These are phyloP conservation scores for Lasiosphaeria miniovina DNA, from an alignment of 495 filamentous ascomycete species.

Conservation along the genomic window DNA sequence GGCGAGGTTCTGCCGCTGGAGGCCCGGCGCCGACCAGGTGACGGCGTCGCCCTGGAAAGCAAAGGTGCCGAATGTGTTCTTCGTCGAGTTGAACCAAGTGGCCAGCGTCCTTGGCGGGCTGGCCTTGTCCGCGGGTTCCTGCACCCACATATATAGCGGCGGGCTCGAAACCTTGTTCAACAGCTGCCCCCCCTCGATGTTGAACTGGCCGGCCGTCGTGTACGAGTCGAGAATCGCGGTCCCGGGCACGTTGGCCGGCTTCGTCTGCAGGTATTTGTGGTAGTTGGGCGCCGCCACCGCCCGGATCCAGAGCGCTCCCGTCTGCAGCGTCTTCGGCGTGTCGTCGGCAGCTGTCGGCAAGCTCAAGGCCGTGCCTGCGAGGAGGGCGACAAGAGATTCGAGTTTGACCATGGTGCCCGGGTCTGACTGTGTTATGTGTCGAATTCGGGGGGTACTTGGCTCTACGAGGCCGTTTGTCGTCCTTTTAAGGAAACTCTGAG, in stretches of 20 bases:
- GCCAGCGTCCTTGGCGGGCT: conserved; percentile 43
- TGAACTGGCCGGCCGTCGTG: conserved; percentile 59
- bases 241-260: conserved; percentile 44
- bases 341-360: conserved; percentile 17
- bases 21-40: conserved; percentile 47
- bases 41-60: conserved; percentile 55
- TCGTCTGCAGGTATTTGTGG: conserved; percentile 62
- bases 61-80: conserved; percentile 58
- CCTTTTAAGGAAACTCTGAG: no score
- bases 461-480: no score
- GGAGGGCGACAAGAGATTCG: conserved; percentile 10
- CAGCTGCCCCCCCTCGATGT: conserved; percentile 54
- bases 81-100: conserved; percentile 49
- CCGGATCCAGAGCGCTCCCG: conserved; percentile 59
- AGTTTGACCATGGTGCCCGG: conserved; percentile 17
- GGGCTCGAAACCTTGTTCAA: conserved; percentile 48
- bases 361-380: conserved; percentile 18
- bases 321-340: conserved; percentile 39
- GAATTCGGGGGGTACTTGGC: no score
- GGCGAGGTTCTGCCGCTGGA: conserved; percentile 51
- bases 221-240: conserved; percentile 50
- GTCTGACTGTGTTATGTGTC: no score
- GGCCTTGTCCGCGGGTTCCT: conserved; percentile 48
- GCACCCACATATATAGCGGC: conserved; percentile 44
- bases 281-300: conserved; percentile 58